Evolutionary conservation across 2,329 filamentous ascomycete species (phyloP), one percentile per base, ranked within the genome.

Genomic region (Amphichorda felina): DNA sequence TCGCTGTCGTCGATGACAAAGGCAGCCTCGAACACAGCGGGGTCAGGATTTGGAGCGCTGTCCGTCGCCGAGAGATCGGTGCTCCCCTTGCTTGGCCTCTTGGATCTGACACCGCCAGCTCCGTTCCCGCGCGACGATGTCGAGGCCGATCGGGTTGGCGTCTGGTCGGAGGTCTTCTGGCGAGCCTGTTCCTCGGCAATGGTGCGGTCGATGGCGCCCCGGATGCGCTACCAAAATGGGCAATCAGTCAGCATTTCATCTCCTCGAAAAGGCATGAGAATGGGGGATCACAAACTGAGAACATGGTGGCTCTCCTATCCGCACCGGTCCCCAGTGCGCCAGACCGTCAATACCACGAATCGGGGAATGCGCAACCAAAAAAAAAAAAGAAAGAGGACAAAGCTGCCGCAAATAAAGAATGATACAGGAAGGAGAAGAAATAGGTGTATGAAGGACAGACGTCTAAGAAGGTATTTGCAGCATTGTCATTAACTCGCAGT

Each of bases 131-230:
- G 64, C 36, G 56, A 54, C 13, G 55, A 53, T 8, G 51, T 50
- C 24, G 56, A 59, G 25, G 42, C 49, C 16, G 56, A 50, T 57
- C 62, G 50, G 40, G 61, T 56, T 50, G 56, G 21, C 10, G 21
- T 24, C 21, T 24, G 21, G 21, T 24, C 21, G 21, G 21, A 10
- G 21, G 6, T 24, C 21, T 73, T 73, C 53, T 87, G 82, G 39
- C 84, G 81, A 39, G 85, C 82, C 60, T 94, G 85, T 61, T 95
- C 88, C 62, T 94, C 86, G 50, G 86, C 83, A 50, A 95, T 91
- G 50, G 81, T 81, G 49, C 79, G 78, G 55, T 94, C 84, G 55
- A 94, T 86, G 40, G 82, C 82, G 50, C 81, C 83, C 63, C 85
- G 83, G 48, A 94, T 67, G 66, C 83, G 75, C 82, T 91, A 53